Conservation (phyloP, 2,329 filamentous ascomycete species). For the Mollisia scopiformis region DNA sequence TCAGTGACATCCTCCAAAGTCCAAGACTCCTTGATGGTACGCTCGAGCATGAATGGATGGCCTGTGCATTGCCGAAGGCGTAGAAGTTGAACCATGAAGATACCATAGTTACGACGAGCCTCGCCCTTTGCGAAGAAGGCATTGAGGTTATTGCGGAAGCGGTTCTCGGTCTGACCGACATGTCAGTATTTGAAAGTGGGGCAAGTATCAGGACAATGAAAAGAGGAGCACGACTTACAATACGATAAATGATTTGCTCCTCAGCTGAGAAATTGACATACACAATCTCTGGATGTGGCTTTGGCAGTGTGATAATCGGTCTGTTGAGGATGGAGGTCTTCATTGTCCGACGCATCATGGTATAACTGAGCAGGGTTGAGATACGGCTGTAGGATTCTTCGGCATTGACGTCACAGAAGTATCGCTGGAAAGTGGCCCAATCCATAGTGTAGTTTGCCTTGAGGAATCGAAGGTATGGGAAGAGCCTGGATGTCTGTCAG, state of each 20-base stretch:
- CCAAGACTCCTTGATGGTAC: constrained; percentile 35
- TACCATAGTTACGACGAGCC: constrained; percentile 24
- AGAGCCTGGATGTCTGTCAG: constrained; percentile 26
- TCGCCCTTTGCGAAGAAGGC: constrained; percentile 25
- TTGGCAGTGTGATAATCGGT: constrained; percentile 57
- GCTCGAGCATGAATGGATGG: constrained; percentile 37
- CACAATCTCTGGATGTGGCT: constrained; percentile 45
- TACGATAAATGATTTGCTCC: constrained; percentile 56
- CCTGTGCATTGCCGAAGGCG: constrained; percentile 36
- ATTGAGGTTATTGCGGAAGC: constrained; percentile 34
- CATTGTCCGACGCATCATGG: constrained; percentile 60
- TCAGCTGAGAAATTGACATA: constrained; percentile 52
- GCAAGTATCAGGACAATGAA: neutral
- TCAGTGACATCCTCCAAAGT: constrained; percentile 30
- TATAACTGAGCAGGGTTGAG: constrained; percentile 31
- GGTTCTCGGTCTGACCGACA: constrained; percentile 40
- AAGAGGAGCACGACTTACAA: constrained; percentile 47
- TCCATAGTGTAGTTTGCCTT: constrained; percentile 33
- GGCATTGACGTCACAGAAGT: constrained; percentile 34
- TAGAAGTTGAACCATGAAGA: constrained; percentile 36
- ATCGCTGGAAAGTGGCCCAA: constrained; percentile 31
- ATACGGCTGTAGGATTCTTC: constrained; percentile 27
- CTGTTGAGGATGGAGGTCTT: constrained; percentile 53
- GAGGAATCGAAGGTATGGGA: constrained; percentile 37
- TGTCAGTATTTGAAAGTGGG: constrained; percentile 10